Conservation (phyloP, 2,329 filamentous ascomycete species). For the Xylaria sp. region DNA sequence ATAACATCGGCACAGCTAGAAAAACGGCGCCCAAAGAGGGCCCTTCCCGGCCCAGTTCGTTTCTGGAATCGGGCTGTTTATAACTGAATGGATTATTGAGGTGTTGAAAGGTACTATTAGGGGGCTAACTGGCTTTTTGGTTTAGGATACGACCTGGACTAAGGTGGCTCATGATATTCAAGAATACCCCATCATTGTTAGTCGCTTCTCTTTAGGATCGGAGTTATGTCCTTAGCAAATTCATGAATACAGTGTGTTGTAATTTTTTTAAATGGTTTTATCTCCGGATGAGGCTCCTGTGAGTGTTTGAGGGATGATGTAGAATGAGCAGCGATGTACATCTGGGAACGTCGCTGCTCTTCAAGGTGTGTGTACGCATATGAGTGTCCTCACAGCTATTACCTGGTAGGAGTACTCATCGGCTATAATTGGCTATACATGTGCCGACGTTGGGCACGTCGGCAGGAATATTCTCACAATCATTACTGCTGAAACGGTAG, state of each 20-base stretch:
- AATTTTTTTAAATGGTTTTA: not conserved
- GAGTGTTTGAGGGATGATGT: too few species aligned
- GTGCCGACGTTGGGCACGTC: too few species aligned
- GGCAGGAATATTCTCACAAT: too few species aligned
- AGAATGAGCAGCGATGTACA: too few species aligned
- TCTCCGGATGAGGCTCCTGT: not conserved
- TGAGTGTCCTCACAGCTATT: not conserved
- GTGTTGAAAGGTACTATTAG: conserved; percentile 17
- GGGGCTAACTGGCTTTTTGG: conserved; percentile 8
- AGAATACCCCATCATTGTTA: conserved; percentile 25
- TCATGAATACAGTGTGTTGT: conserved; percentile 31
- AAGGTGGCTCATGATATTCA: conserved; percentile 25
- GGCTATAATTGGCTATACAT: not conserved
- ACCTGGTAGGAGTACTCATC: not conserved
- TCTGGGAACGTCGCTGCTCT: too few species aligned
- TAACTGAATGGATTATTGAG: conserved; percentile 20
- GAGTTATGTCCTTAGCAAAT: conserved; percentile 13
- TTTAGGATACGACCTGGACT: conserved; percentile 13
- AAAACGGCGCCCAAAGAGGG: conserved; percentile 25
- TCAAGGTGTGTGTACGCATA: not conserved
- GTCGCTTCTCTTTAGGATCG: conserved; percentile 15
- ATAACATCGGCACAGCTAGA: conserved; percentile 31
- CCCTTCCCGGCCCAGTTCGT: conserved; percentile 11
- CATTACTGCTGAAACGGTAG: too few species aligned
- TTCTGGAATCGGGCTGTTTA: conserved; percentile 20